These are phyloP conservation scores for Beta corolliflora DNA, from an alignment of 179 eudicot species.

Conservation along the genomic window DNA sequence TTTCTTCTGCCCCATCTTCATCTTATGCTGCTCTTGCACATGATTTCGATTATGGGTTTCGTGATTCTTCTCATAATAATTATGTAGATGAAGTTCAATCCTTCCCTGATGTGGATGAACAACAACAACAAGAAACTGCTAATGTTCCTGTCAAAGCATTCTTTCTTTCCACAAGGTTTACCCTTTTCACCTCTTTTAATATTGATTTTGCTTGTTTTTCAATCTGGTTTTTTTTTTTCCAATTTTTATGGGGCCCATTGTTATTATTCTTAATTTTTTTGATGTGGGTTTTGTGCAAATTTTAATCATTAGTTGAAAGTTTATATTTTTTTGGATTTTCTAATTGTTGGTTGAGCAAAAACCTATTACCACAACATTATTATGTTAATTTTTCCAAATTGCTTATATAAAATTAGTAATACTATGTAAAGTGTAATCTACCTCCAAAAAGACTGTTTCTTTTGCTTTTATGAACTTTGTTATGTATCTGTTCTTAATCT, in stretches of 20 bases:
- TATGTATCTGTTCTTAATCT: not conserved
- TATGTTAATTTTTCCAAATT: not conserved
- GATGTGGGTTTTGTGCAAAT: not conserved
- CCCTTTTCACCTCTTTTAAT: not conserved
- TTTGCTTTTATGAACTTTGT: not conserved
- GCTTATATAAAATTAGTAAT: not conserved
- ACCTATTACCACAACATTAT: not conserved
- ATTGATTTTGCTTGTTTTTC: not conserved
- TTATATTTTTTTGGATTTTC: too few species aligned
- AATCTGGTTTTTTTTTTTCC: conserved; percentile 10
- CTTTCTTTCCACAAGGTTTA: conserved; percentile 81
- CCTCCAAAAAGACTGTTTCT: not conserved
- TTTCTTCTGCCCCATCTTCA: conserved; percentile 55
- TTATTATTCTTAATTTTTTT: not conserved
- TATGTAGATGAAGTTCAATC: conserved; percentile 12
- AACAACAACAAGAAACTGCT: conserved; percentile 39
- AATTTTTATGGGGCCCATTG: not conserved
- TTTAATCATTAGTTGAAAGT: not conserved
- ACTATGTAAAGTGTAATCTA: not conserved
- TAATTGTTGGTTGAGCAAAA: not conserved
- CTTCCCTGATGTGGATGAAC: conserved; percentile 30
- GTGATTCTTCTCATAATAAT: conserved; percentile 32
- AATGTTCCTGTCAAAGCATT: conserved; percentile 78
- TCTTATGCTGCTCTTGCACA: conserved; percentile 35
- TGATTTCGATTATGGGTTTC: conserved; percentile 47